Conservation (phyloP, 2,329 filamentous ascomycete genomes). For the Alternaria gaisen region DNA sequence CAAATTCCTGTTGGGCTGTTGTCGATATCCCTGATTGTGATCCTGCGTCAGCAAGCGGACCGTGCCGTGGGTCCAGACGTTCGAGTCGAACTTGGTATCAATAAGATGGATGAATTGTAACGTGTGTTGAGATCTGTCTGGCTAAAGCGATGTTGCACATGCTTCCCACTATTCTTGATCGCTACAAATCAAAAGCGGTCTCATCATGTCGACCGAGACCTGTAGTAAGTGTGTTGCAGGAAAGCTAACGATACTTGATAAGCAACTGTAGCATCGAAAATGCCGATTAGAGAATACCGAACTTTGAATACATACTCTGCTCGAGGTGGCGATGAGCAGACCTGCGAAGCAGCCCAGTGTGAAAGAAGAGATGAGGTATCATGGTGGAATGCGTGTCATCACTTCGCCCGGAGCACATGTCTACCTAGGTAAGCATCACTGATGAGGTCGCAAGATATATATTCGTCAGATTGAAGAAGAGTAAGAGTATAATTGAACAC, state of each 20-base stretch:
- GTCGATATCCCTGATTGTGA: neutral
- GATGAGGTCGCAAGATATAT: neutral
- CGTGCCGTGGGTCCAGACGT: neutral
- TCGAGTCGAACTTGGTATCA: neutral
- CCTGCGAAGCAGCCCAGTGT: neutral
- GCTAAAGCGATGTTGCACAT: neutral
- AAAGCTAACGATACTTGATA: neutral
- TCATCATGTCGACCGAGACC: neutral
- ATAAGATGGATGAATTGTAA: neutral
- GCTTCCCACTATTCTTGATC: neutral
- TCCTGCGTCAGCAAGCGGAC: neutral
- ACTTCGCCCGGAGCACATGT: neutral
- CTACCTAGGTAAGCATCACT: neutral
- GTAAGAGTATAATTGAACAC: neutral
- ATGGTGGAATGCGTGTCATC: neutral
- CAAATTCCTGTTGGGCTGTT: neutral
- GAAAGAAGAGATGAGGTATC: neutral
- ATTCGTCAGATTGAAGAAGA: neutral
- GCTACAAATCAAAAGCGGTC: neutral
- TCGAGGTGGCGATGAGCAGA: neutral
- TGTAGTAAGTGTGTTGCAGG: neutral
- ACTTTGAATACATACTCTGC: neutral
- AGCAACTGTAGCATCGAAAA: neutral
- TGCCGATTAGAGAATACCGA: neutral
- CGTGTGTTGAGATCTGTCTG: neutral